phyloP scores from a whole-genome alignment of 106 monocot genomes.

The Cymbidium sinense region DNA sequence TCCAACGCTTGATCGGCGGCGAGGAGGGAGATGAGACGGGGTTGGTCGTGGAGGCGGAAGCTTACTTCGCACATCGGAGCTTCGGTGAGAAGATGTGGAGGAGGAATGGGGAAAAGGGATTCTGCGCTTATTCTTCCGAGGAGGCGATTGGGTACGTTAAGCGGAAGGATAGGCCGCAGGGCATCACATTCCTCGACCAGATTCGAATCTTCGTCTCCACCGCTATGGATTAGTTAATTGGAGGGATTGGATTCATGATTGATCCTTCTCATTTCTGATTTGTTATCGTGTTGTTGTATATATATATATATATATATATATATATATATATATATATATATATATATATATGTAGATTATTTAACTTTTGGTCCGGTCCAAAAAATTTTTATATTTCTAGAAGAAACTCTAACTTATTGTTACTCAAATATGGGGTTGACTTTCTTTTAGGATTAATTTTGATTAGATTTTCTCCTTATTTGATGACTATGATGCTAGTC shows the following conservation, averaged over 20 bases:
- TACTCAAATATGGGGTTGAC: too few species aligned
- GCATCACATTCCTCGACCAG: conserved; percentile 74
- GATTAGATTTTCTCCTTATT: too few species aligned
- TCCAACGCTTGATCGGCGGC: not conserved
- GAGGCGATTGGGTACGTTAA: conserved; percentile 67
- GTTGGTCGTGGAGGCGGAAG: conserved; percentile 35
- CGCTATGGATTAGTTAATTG: not conserved
- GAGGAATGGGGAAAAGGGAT: conserved; percentile 51
- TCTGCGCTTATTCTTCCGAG: conserved; percentile 36
- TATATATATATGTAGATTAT: too few species aligned
- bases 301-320: too few species aligned
- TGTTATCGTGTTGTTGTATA: too few species aligned
- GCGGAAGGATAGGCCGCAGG: conserved; percentile 61
- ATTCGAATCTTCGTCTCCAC: conserved; percentile 49
- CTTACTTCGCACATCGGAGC: conserved; percentile 66
- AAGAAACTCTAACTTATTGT: too few species aligned
- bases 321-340: too few species aligned
- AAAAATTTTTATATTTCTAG: too few species aligned
- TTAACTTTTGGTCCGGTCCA: too few species aligned
- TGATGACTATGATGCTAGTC: too few species aligned
- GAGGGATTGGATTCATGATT: not conserved
- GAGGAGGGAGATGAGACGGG: conserved; percentile 10
- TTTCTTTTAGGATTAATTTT: too few species aligned
- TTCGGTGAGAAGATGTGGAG: conserved; percentile 59
- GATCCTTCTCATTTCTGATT: not conserved